Percentiles rank a stretch among this genome's conserved stretches.
These are phyloP conservation scores for Acarospora socialis DNA, from an alignment of 2,329 filamentous ascomycete species.

Conservation along the genomic window DNA sequence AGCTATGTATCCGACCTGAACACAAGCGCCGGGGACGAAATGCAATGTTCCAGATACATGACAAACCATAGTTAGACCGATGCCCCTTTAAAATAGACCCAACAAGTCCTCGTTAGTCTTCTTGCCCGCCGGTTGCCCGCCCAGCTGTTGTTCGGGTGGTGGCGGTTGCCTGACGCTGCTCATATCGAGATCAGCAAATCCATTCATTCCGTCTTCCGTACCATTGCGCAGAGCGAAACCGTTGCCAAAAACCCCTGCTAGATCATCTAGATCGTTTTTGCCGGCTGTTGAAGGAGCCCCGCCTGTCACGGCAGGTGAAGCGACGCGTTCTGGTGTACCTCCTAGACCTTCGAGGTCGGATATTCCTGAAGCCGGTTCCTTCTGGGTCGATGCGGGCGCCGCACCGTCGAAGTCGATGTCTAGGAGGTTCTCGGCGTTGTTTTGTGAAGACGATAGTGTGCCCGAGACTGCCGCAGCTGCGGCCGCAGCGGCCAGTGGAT, in stretches of 20 bases:
- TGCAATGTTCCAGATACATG: too few species aligned
- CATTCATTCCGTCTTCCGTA: slow-evolving; percentile 53
- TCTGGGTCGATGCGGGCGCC: slow-evolving; percentile 73
- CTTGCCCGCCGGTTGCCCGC: slow-evolving; percentile 28
- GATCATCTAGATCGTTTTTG: slow-evolving; percentile 60
- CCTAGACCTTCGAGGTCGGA: slow-evolving; percentile 47
- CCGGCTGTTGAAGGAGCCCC: slow-evolving; percentile 18
- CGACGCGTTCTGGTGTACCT: slow-evolving; percentile 39
- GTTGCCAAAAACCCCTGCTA: slow-evolving; percentile 56
- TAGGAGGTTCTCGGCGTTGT: slow-evolving; percentile 83
- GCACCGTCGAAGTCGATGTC: slow-evolving; percentile 94
- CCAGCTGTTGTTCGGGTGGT: slow-evolving; percentile 47
- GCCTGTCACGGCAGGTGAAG: slow-evolving; percentile 26
- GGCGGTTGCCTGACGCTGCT: slow-evolving; percentile 50
- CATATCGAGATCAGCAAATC: slow-evolving; percentile 71
- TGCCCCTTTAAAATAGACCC: slow-evolving; percentile 41
- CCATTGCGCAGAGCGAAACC: slow-evolving; percentile 22
- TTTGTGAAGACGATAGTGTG: slow-evolving; percentile 41
- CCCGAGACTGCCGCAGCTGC: slow-evolving; percentile 49
- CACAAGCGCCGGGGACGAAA: too few species aligned
- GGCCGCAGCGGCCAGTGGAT: slow-evolving; percentile 79
- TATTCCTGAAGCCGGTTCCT: slow-evolving; percentile 45
- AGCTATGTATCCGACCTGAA: too few species aligned
- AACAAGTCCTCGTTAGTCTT: slow-evolving; percentile 50
- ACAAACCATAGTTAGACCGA: too few species aligned